Evolutionary conservation across 2,329 filamentous ascomycete species (phyloP), one percentile per base, ranked within the genome.

Genomic region (Exophiala bonariae): DNA sequence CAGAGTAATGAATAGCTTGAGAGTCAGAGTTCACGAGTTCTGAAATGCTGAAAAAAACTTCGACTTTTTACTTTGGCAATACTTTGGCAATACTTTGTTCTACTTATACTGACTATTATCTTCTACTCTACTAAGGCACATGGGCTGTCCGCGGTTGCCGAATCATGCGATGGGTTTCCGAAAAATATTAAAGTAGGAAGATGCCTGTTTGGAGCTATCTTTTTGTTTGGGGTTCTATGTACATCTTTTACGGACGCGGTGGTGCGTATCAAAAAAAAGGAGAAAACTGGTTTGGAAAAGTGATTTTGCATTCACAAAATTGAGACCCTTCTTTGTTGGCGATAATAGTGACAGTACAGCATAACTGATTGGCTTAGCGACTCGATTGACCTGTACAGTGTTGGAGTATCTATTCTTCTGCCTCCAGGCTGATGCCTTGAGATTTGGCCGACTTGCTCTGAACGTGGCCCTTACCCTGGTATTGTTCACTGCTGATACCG

Each of bases 401-500:
- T 14, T 16, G 18, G 31, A 28, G n/a, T 22, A 19, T 54, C 43
- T 55, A 59, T 38, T 55, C 53, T 23, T 59, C 53, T 11, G 48
- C 19, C n/a, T 59, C 57, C 8, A 59, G 44, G 11, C 38, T 51
- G 41, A 59, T 58, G 13, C 57, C 57, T 22, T 51, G 55, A 26
- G 50, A 67, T 60, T 73, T 64, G 41, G 59, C 60, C 46, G 72
- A 63, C 47, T 66, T 60, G 69, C 75, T 79, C 77, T 95, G 90
- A 59, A 95, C 80, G 73, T 83, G 80, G 63, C 89, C 88, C 66
- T 82, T 80, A 71, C 89, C 89, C 57, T 72, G 74, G 77, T 95
- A 95, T 62, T 82, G 84, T 68, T 86, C 81, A 65, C 86, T 86
- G 59, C 85, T 80, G 72, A 93, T 75, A 79, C 90, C 90, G 55